phyloP scores from a whole-genome alignment of 163 green algal species.

The Scenedesmus sp. region DNA sequence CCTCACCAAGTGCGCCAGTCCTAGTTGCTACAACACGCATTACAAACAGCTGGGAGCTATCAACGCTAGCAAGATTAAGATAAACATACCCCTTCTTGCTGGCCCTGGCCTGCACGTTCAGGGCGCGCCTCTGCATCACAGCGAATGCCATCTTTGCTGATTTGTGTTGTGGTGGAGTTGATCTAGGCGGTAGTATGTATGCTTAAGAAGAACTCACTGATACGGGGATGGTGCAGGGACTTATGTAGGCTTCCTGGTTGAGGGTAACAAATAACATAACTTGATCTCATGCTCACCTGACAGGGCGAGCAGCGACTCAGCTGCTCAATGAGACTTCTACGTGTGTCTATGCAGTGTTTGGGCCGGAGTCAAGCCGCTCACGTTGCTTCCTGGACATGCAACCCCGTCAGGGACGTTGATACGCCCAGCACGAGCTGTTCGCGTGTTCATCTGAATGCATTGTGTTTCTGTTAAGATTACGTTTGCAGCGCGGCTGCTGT shows the following conservation, averaged over 20 bases:
- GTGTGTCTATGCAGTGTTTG: neutral
- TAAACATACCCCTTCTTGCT: constrained; percentile 1
- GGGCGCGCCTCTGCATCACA: constrained; percentile 18
- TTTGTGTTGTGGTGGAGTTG: constrained; percentile 14
- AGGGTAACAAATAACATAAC: constrained; percentile 8
- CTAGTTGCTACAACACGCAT: neutral
- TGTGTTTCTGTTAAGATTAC: neutral
- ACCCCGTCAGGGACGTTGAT: neutral
- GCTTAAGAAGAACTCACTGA: neutral
- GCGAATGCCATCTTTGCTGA: constrained; percentile 33
- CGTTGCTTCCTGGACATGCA: neutral
- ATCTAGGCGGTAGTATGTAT: neutral
- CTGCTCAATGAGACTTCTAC: neutral
- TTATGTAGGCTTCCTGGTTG: neutral
- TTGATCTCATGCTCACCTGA: constrained; percentile 7
- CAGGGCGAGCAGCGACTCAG: neutral
- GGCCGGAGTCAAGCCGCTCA: neutral
- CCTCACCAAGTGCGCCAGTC: neutral
- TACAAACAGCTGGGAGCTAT: neutral
- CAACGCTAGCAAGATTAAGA: neutral
- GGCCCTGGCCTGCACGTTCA: constrained; percentile 41
- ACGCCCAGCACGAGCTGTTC: neutral
- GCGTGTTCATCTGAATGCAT: too few relatives aligned
- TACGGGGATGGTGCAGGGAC: too few relatives aligned
- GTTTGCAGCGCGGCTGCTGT: neutral